Conservation (phyloP, 1,284 basidiomycete species). For the Cryptococcus amylolentus region DNA sequence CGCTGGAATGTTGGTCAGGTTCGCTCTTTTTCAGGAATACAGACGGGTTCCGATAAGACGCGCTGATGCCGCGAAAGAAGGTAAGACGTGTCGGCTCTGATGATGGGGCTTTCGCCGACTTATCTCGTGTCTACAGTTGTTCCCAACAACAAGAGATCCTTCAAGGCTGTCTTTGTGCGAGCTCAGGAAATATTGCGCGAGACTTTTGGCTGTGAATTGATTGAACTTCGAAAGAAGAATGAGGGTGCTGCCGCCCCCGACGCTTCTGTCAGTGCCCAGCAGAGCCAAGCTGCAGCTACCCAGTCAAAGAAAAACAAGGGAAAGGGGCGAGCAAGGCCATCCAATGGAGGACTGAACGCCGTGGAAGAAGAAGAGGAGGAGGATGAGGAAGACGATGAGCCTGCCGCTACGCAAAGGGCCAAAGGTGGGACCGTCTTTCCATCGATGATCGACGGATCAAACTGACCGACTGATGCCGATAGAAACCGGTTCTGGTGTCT, state of each 20-base stretch:
- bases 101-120: not conserved
- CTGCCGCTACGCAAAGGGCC: not conserved
- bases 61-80: slow-evolving; percentile 28
- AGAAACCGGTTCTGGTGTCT: slow-evolving; percentile 26
- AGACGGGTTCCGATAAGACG: slow-evolving; percentile 32
- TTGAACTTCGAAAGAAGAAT: slow-evolving; percentile 32
- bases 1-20: slow-evolving; percentile 36
- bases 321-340: slow-evolving; percentile 14
- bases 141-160: slow-evolving; percentile 23
- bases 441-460: not conserved
- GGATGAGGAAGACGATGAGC: slow-evolving; percentile 21
- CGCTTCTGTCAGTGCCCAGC: not conserved
- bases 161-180: slow-evolving; percentile 25
- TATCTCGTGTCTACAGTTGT: slow-evolving; percentile 22
- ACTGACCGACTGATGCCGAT: not conserved
- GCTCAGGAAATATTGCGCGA: slow-evolving; percentile 32
- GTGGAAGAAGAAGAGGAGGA: slow-evolving; percentile 25
- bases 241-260: no score
- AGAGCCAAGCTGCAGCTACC: slow-evolving; percentile 16
- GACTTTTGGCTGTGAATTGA: slow-evolving; percentile 45
- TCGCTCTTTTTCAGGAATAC: slow-evolving; percentile 45
- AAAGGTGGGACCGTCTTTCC: slow-evolving; percentile 16
- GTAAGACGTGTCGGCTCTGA: slow-evolving; percentile 21
- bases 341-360: slow-evolving; percentile 10
- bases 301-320: slow-evolving; percentile 25